phyloP scores from a whole-genome alignment of 352 stramenopile genomes.

The Phytophthora constricta region DNA sequence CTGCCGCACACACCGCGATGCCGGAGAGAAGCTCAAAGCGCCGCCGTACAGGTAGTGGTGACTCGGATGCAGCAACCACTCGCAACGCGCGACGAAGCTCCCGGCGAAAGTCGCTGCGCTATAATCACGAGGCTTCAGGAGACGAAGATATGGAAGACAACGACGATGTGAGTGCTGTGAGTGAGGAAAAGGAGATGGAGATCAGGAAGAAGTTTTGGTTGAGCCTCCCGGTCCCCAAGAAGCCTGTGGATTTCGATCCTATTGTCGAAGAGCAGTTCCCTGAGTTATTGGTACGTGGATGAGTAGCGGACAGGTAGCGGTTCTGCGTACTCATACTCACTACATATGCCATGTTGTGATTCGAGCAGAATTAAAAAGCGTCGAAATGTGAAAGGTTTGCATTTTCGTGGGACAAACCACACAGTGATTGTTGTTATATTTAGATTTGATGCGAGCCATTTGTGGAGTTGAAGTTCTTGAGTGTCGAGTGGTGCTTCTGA shows the following conservation, averaged over 20 bases:
- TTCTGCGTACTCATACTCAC: slow-evolving; percentile 1
- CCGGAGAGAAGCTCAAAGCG: slow-evolving; percentile 38
- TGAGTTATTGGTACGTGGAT: slow-evolving; percentile 46
- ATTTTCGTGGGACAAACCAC: background rate
- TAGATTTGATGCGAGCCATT: slow-evolving; percentile 24
- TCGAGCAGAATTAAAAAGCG: slow-evolving; percentile 31
- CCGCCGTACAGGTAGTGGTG: slow-evolving; percentile 26
- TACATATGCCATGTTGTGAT: background rate
- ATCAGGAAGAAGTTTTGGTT: slow-evolving; percentile 28
- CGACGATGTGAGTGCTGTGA: slow-evolving; percentile 9
- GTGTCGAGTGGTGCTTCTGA: background rate
- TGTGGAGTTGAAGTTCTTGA: slow-evolving; percentile 12
- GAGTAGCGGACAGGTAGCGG: background rate
- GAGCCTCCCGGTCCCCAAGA: slow-evolving; percentile 30
- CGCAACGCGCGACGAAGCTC: slow-evolving; percentile 23
- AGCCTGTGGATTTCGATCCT: slow-evolving; percentile 44
- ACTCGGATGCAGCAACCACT: slow-evolving; percentile 27
- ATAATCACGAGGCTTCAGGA: slow-evolving; percentile 20
- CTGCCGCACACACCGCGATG: slow-evolving; percentile 11
- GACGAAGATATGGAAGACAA: slow-evolving; percentile 20
- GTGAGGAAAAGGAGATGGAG: slow-evolving; percentile 18
- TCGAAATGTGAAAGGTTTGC: background rate
- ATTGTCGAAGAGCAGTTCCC: slow-evolving; percentile 50
- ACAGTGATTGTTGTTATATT: slow-evolving; percentile 32
- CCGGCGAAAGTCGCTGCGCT: slow-evolving; percentile 29